These are phyloP conservation scores for Tylopilus sp. DNA, from an alignment of 768 basidiomycete genomes.

Conservation along the genomic window DNA sequence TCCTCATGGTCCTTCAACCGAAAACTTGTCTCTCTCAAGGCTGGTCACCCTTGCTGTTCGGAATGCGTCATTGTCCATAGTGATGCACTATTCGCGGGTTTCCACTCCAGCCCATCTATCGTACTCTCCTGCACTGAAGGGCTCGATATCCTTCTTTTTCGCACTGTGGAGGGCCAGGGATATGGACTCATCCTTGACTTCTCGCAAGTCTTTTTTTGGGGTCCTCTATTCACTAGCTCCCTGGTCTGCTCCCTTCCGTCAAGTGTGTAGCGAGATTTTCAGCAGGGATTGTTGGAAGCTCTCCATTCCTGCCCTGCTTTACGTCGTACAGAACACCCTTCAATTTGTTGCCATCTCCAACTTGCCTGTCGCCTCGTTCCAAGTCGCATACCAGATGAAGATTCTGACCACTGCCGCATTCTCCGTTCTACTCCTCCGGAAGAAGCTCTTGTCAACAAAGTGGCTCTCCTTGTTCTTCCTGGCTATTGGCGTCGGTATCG, in stretches of 20 bases:
- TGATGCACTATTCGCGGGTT: conserved; percentile 98
- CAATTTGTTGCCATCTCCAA: conserved; percentile 97
- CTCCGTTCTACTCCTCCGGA: conserved; percentile 80
- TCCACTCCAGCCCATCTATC: conserved; percentile 71
- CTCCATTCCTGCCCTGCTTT: conserved; percentile 92
- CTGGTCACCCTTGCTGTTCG: conserved; percentile 88
- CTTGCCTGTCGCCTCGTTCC: conserved; percentile 94
- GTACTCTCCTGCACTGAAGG: conserved; percentile 95
- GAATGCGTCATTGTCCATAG: conserved; percentile 92
- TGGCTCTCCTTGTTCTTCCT: conserved; percentile 89
- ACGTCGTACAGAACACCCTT: conserved; percentile 93
- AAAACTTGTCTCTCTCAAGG: conserved; percentile 33
- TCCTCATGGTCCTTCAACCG: neutral
- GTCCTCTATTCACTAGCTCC: conserved; percentile 40
- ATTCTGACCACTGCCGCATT: conserved; percentile 95
- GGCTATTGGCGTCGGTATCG: conserved; percentile 90
- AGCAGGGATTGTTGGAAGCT: conserved; percentile 96
- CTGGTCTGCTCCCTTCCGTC: conserved; percentile 48
- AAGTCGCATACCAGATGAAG: conserved; percentile 98
- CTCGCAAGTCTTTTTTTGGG: conserved; percentile 39
- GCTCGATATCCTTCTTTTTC: conserved; percentile 85
- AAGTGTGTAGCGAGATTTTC: conserved; percentile 72
- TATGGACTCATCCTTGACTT: conserved; percentile 39
- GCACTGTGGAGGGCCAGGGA: conserved; percentile 59
- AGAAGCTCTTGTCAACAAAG: conserved; percentile 64